Evolutionary conservation across 257 asterid genomes (phyloP).

Genomic region (Striga asiatica): DNA sequence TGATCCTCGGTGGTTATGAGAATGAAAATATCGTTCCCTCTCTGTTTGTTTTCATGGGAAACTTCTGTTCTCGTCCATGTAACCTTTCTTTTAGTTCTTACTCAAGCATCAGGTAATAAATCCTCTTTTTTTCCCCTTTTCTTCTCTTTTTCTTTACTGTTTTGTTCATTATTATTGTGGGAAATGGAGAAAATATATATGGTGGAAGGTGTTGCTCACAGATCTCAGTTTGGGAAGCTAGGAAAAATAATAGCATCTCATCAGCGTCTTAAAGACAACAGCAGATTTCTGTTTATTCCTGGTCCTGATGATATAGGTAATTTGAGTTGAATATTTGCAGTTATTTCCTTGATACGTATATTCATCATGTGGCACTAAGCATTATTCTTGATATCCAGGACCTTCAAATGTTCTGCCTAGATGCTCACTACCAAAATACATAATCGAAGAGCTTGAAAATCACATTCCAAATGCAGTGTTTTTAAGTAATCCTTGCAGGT

Average conservation of each 20-base stretch:
- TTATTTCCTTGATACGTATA: constrained; percentile 12
- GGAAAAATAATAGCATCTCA: constrained; percentile 77
- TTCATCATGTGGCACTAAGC: constrained; percentile 8
- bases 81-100: constrained; percentile 78
- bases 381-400: constrained; percentile 32
- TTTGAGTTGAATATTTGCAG: constrained; percentile 18
- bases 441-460: constrained; percentile 70
- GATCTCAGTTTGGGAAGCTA: constrained; percentile 79
- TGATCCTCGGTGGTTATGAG: constrained; percentile 70
- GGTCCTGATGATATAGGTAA: constrained; percentile 95
- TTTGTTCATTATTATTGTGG: constrained; percentile 16
- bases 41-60: constrained; percentile 93
- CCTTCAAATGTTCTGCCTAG: constrained; percentile 88
- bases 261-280: constrained; percentile 57
- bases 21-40: constrained; percentile 77
- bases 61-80: constrained; percentile 87
- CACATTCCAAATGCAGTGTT: constrained; percentile 66
- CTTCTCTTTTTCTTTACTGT: background rate
- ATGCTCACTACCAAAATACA: constrained; percentile 68
- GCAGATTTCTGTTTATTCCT: constrained; percentile 84
- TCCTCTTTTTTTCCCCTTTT: background rate
- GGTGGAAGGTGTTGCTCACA: constrained; percentile 20
- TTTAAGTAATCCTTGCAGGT: constrained; percentile 96
- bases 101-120: constrained; percentile 60
- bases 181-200: constrained; percentile 11